These are phyloP conservation scores for Cytospora paraplurivora DNA, from an alignment of 2,329 filamentous ascomycete genomes.

Conservation along the genomic window DNA sequence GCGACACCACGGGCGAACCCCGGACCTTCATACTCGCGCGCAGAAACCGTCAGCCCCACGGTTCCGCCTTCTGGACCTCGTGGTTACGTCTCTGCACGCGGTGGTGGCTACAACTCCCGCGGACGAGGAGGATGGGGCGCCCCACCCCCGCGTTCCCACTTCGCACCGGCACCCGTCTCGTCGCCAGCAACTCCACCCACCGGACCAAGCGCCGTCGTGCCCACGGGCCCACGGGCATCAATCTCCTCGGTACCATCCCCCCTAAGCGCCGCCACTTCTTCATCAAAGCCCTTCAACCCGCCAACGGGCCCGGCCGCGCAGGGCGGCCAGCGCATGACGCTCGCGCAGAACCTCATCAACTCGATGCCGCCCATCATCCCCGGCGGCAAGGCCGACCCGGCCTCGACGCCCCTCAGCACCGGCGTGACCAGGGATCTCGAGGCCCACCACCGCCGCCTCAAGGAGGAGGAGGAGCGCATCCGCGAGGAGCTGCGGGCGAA, in stretches of 20 bases:
- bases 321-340: constrained; percentile 44
- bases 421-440: constrained; percentile 58
- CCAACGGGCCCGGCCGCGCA: constrained; percentile 55
- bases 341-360: constrained; percentile 55
- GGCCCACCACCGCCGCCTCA: constrained; percentile 54
- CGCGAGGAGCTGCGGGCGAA: constrained; percentile 55
- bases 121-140: constrained; percentile 42
- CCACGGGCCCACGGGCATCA: constrained; percentile 51
- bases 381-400: constrained; percentile 56
- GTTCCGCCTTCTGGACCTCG: constrained; percentile 57
- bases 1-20: constrained; percentile 36
- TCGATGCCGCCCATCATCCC: constrained; percentile 55
- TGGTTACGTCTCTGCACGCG: constrained; percentile 51
- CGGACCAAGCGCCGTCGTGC: constrained; percentile 48
- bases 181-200: constrained; percentile 44
- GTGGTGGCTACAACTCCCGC: constrained; percentile 47
- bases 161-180: constrained; percentile 37
- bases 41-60: constrained; percentile 49
- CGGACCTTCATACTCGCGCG: constrained; percentile 39
- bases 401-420: constrained; percentile 45
- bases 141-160: constrained; percentile 26
- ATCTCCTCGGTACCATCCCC: constrained; percentile 42
- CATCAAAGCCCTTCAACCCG: constrained; percentile 56
- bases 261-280: constrained; percentile 33
- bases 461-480: constrained; percentile 60